Percentiles rank a stretch among this genome's conserved stretches.
Conservation (phyloP, 495 filamentous ascomycete genomes). For the Podospora didyma region DNA sequence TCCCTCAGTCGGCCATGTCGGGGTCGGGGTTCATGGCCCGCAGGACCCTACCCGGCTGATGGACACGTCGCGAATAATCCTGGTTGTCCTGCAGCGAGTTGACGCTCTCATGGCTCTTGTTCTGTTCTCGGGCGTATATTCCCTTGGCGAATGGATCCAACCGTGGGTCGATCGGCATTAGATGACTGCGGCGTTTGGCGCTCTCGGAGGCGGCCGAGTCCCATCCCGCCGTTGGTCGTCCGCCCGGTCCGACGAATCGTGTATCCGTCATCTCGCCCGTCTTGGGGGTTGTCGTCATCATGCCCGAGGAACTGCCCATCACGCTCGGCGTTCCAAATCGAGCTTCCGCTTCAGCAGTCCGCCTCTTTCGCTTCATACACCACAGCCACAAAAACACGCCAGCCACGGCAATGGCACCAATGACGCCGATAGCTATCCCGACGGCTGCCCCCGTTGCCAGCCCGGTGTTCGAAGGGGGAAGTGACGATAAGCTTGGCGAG, state of each 20-base stretch:
- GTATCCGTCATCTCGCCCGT: slow-evolving; percentile 34
- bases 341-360: slow-evolving; percentile 17
- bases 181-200: slow-evolving; percentile 40
- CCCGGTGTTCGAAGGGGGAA: slow-evolving; percentile 18
- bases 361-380: slow-evolving; percentile 25
- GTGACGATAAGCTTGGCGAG: slow-evolving; percentile 1
- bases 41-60: slow-evolving; percentile 40
- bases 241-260: slow-evolving; percentile 7
- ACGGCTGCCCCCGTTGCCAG: slow-evolving; percentile 33
- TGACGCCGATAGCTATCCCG: slow-evolving; percentile 41
- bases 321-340: slow-evolving; percentile 24
- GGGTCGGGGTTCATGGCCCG: slow-evolving; percentile 52
- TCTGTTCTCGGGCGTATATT: slow-evolving; percentile 43
- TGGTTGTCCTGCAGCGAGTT: slow-evolving; percentile 53
- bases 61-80: slow-evolving; percentile 48
- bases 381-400: slow-evolving; percentile 31
- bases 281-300: slow-evolving; percentile 33
- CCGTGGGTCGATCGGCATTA: slow-evolving; percentile 53
- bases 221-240: slow-evolving; percentile 6
- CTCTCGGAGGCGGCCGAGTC: neutral
- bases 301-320: slow-evolving; percentile 38
- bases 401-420: slow-evolving; percentile 26
- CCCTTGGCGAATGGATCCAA: slow-evolving; percentile 47
- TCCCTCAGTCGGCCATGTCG: slow-evolving; percentile 22
- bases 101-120: slow-evolving; percentile 51